Percentiles rank a stretch among this genome's conserved stretches.
phyloP scores from a whole-genome alignment of 257 asterid genomes.

The Cruciata laevipes region DNA sequence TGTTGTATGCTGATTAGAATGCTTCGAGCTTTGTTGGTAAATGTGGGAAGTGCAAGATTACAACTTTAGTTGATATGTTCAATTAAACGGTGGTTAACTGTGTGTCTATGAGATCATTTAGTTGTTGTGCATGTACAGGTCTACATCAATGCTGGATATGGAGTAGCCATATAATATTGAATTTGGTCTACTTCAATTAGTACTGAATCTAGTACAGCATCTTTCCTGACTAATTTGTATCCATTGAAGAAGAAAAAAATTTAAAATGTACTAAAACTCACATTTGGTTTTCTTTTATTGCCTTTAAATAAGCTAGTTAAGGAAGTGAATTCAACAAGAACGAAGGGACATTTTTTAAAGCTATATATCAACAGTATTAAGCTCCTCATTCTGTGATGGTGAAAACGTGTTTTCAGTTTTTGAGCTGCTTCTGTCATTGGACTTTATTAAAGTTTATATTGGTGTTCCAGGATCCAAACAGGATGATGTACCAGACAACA shows the following conservation, averaged over 20 bases:
- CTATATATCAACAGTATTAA: background rate
- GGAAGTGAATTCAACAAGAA: background rate
- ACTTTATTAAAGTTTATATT: constrained; percentile 22
- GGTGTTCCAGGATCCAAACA: constrained; percentile 45
- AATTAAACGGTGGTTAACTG: background rate
- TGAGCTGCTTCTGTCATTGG: constrained; percentile 7
- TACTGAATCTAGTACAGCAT: constrained; percentile 1
- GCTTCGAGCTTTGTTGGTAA: background rate
- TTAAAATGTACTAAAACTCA: background rate
- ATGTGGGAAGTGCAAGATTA: background rate
- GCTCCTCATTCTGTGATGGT: background rate
- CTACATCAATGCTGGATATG: background rate
- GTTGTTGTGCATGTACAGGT: background rate
- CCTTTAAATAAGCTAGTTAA: background rate
- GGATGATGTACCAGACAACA: constrained; percentile 28
- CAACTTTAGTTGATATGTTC: background rate
- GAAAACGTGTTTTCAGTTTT: background rate
- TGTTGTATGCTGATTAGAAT: background rate
- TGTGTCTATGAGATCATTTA: background rate
- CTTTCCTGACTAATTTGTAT: background rate
- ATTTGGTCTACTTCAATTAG: no score
- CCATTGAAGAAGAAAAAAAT: background rate
- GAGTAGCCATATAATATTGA: background rate
- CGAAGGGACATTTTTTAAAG: background rate
- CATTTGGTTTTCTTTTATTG: background rate